Evolutionary conservation across 2,329 filamentous ascomycete genomes (phyloP), one percentile per base, ranked within the genome.

Genomic region (Pleomassaria siparia): DNA sequence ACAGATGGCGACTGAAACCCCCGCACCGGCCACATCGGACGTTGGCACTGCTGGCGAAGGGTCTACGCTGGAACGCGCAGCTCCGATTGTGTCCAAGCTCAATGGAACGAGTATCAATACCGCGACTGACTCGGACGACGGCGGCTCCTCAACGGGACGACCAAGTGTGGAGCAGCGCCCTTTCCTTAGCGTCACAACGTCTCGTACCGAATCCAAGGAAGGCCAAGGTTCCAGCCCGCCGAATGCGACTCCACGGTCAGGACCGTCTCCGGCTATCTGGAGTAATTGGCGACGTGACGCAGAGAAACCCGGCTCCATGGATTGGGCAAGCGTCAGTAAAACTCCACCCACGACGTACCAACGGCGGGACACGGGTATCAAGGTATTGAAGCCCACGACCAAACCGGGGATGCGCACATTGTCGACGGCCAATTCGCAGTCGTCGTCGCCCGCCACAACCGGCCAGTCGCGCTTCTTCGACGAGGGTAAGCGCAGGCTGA

Each of bases 361-460:
- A 64, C 86, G 58, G 77, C 85, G 55, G 72, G 83, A 64, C 77
- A 82, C 87, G 41, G 85, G 84, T 42, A 97, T 97, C 87, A 97
- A 96, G 75, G 87, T 96, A 1, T 77, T 97, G 43, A 90, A 91
- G 63, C 85, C 92, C 1, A 80, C 80, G 46, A n/a, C n/a, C n/a
- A 94, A 90, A 67, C 78, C 85, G 5, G 72, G 73, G 18, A 73
- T 74, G 21, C 80, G 85, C 12, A 72, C 73, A 1, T 55, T 73
- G 2, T 76, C 77, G 7, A 56, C 58, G 2, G 62, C 59, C 10
- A 54, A 51, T 12, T 49, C 57, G n/a, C 49, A 53, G 11, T 39
- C 48, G 33, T 56, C 61, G 18, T 60, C 64, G 8, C 57, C 58
- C 4, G 53, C 59, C 13, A n/a, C 36, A 15, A 55, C 62, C 4